These are phyloP conservation scores for Thinopyrum elongatum DNA, from an alignment of 176 grass and related monocot species.

Conservation along the genomic window DNA sequence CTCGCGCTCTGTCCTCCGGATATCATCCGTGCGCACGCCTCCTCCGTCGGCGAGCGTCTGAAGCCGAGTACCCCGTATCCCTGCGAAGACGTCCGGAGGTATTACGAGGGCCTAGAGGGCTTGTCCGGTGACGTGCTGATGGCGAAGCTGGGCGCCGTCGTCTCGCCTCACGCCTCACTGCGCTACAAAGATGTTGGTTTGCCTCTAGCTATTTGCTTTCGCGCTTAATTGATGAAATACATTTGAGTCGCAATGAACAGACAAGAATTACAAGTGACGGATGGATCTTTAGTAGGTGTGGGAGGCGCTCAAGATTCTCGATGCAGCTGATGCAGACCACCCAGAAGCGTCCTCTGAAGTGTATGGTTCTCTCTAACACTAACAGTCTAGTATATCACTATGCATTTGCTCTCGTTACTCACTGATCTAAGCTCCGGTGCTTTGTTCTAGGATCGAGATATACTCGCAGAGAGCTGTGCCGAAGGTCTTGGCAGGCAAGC, in stretches of 20 bases:
- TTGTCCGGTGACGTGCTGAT: constrained; percentile 37
- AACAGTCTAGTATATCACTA: background rate
- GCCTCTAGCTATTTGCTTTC: background rate
- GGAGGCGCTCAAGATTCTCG: constrained; percentile 73
- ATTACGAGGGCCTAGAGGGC: constrained; percentile 30
- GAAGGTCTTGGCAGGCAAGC: constrained; percentile 66
- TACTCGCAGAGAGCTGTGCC: constrained; percentile 61
- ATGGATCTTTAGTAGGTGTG: constrained; percentile 43
- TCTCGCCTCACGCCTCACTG: constrained; percentile 43
- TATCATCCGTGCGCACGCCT: background rate
- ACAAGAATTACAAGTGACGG: background rate
- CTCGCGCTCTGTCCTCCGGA: background rate
- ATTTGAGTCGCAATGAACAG: background rate
- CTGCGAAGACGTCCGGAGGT: constrained; percentile 42
- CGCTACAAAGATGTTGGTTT: constrained; percentile 46
- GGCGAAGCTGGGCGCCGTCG: constrained; percentile 40
- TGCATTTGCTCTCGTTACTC: background rate
- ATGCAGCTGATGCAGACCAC: constrained; percentile 58
- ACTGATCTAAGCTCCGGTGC: background rate
- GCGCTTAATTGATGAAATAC: background rate
- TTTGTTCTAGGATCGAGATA: constrained; percentile 53
- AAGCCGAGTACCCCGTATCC: background rate
- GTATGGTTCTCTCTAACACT: constrained; percentile 33
- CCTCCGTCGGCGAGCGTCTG: background rate
- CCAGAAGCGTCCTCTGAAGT: constrained; percentile 60